Evolutionary conservation across 805 yeast genomes (phyloP), one percentile per base, ranked within the genome.

Genomic region (Candida orba): DNA sequence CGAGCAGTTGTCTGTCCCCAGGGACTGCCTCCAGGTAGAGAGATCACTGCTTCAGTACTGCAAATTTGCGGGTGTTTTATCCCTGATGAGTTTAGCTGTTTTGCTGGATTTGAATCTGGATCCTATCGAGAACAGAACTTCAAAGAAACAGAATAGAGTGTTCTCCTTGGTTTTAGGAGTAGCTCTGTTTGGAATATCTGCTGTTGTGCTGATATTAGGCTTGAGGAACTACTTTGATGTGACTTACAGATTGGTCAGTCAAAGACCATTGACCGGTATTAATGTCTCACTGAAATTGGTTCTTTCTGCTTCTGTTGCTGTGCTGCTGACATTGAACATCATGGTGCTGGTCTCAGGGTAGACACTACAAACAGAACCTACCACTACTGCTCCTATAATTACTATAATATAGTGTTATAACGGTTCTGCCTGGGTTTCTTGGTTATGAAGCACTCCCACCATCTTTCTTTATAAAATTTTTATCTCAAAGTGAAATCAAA

Each of bases 11-110:
- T 38, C 35, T 22, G 30, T 56, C 0, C 58, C 62, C 1, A 46
- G 60, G 23, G 62, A 58, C 43, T 55, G 60, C 41, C 41, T 58
- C 6, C 62, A 58, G 37, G 57, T 57, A 3, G 62, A 58, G 36
- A 40, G 60, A 13, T 50, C 60, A 0, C 23, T 56, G 9, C 44
- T 58, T 8, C 51, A 51, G 18, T 45, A 48, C 25, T 52, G 53
- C 47, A 56, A 56, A 34, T 47, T 55, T 9, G 45, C 57, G 2
- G 53, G 52, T 0, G 37, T 44, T 0, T 44, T 58, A 2, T 48
- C 52, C 2, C 31, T 56, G 9, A 27, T 51, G 32, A 49, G 57
- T 9, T 27, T 58, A 20, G 52, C 56, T 1, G 43, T 56, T 31
- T 20, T 55, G 13, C n/a, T 51, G 5, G 53, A 58, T 34, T 47